Conservation (phyloP, 805 yeast genomes). For the Monosporozyma unispora region DNA sequence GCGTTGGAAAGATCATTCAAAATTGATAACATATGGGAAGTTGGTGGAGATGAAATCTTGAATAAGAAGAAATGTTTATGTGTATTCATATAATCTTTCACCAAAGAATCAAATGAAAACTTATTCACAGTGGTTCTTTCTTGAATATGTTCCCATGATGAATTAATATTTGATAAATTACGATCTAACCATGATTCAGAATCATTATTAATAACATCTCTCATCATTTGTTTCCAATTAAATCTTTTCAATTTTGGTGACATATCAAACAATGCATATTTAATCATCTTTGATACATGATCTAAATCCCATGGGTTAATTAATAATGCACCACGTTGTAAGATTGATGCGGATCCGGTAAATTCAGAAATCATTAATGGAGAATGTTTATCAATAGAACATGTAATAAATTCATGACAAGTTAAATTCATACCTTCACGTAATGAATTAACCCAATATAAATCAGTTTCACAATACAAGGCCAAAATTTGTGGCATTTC, state of each 20-base stretch:
- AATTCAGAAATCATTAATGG: constrained; percentile 86
- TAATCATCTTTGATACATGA: constrained; percentile 52
- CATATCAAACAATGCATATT: constrained; percentile 51
- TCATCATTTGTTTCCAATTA: constrained; percentile 55
- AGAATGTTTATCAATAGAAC: constrained; percentile 59
- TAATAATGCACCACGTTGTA: constrained; percentile 59
- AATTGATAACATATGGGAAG: constrained; percentile 48
- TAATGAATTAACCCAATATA: constrained; percentile 80
- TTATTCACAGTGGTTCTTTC: constrained; percentile 30
- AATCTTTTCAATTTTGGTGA: constrained; percentile 40
- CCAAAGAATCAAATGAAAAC: constrained; percentile 23
- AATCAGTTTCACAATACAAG: constrained; percentile 73
- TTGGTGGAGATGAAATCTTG: constrained; percentile 44
- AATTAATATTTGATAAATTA: constrained; percentile 45
- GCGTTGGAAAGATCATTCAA: constrained; percentile 52
- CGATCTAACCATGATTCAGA: constrained; percentile 64
- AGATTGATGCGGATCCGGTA: constrained; percentile 82
- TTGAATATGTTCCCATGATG: constrained; percentile 42
- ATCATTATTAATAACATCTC: constrained; percentile 54
- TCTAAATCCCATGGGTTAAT: constrained; percentile 88
- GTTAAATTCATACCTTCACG: constrained; percentile 97
- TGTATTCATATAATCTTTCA: constrained; percentile 23
- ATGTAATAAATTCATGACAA: constrained; percentile 85
- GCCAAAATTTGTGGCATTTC: constrained; percentile 87
- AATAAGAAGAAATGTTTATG: constrained; percentile 39